These are phyloP conservation scores for Phytophthora tentaculata DNA, from an alignment of 352 stramenopile genomes.

Conservation along the genomic window DNA sequence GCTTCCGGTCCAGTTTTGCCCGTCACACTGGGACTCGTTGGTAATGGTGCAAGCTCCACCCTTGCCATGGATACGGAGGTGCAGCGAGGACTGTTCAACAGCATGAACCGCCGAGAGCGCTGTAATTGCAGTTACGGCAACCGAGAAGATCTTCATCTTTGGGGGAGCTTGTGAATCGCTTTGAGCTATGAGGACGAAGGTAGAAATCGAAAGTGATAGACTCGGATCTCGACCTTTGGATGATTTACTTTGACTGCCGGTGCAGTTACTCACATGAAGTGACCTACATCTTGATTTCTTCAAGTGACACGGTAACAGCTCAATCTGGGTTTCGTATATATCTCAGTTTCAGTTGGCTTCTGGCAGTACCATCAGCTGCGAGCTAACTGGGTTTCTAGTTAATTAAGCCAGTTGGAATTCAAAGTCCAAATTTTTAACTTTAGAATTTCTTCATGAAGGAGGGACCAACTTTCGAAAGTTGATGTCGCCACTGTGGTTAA, in stretches of 20 bases:
- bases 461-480: no score
- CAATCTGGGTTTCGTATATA: background rate
- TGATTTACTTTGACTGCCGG: no score
- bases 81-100: conserved; percentile 13
- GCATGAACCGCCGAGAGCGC: conserved; percentile 3
- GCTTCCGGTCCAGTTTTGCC: conserved; percentile 26
- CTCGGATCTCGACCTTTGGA: background rate
- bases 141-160: conserved; percentile 30
- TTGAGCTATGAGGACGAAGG: conserved; percentile 2
- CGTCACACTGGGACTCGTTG: conserved; percentile 28
- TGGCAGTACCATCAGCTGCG: no score
- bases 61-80: conserved; percentile 24
- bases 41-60: conserved; percentile 17
- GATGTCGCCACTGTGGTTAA: no score
- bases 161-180: background rate
- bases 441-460: no score
- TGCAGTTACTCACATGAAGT: no score
- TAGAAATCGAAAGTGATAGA: conserved; percentile 12
- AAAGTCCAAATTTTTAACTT: no score
- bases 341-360: no score
- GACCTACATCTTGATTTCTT: no score
- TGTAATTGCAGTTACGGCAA: conserved; percentile 2
- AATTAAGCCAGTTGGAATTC: no score
- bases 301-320: background rate
- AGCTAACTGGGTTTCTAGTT: no score